Percentiles rank a stretch among this genome's conserved stretches.
These are phyloP conservation scores for Moringa oleifera DNA, from an alignment of 345 rosid genomes.

Conservation along the genomic window DNA sequence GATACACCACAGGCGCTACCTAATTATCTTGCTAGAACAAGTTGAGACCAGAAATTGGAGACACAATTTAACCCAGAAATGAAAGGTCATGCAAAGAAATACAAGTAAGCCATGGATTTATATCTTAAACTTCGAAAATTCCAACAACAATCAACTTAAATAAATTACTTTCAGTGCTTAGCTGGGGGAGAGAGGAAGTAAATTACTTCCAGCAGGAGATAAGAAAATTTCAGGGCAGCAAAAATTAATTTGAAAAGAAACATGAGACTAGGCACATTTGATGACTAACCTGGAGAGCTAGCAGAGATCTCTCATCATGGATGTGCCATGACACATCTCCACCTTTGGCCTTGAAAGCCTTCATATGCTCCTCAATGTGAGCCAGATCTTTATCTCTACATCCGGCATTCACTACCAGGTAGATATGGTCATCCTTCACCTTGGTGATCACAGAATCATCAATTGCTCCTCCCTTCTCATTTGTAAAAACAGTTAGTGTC, in stretches of 20 bases:
- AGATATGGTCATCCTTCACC: slow-evolving; percentile 71
- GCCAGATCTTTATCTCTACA: slow-evolving; percentile 99
- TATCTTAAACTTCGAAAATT: background rate
- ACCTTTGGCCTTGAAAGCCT: slow-evolving; percentile 83
- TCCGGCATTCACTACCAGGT: slow-evolving; percentile 97
- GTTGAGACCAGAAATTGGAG: too few species aligned
- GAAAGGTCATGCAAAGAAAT: too few species aligned
- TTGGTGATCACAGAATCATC: slow-evolving; percentile 96
- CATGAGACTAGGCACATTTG: background rate
- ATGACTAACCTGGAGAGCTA: slow-evolving; percentile 78
- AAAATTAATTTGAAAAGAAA: too few species aligned
- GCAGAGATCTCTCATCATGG: slow-evolving; percentile 98
- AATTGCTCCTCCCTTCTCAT: slow-evolving; percentile 93
- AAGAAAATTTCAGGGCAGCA: background rate
- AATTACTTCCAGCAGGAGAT: too few species aligned
- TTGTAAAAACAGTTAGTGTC: slow-evolving; percentile 85
- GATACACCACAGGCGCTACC: too few species aligned
- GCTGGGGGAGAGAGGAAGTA: too few species aligned
- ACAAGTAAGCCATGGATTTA: too few species aligned
- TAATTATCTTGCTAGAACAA: too few species aligned
- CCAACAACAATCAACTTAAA: background rate
- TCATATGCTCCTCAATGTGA: slow-evolving; percentile 94
- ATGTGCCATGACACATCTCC: slow-evolving; percentile 96
- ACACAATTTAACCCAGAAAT: too few species aligned
- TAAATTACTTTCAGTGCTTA: too few species aligned